Conservation (phyloP, 2,329 filamentous ascomycete species). For the Stachybotrys elegans region DNA sequence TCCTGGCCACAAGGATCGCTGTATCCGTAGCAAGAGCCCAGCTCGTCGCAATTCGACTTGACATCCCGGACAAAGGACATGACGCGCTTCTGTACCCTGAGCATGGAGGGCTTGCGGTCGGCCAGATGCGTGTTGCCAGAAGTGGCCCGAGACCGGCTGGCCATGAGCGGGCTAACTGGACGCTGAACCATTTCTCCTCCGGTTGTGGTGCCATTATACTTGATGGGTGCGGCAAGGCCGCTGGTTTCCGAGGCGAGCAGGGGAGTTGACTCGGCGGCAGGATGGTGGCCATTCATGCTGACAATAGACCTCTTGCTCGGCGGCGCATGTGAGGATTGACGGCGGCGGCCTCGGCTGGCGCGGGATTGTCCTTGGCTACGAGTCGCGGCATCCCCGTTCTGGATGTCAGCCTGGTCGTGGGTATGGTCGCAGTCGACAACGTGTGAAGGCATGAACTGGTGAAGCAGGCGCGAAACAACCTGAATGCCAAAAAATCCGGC, state of each 20-base stretch:
- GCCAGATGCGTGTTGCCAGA: constrained; percentile 22
- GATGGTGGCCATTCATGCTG: constrained; percentile 13
- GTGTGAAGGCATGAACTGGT: constrained; percentile 70
- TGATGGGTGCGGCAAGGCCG: constrained; percentile 17
- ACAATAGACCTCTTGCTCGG: constrained; percentile 12
- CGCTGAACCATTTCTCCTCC: constrained; percentile 23
- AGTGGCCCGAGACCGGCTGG: constrained; percentile 18
- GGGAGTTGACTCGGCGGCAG: constrained; percentile 42
- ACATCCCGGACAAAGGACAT: constrained; percentile 62
- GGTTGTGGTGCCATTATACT: constrained; percentile 22
- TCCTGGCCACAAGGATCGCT: constrained; percentile 61
- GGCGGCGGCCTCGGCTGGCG: constrained; percentile 24
- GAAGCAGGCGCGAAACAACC: constrained; percentile 64
- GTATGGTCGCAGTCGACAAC: constrained; percentile 76
- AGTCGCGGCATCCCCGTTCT: constrained; percentile 18
- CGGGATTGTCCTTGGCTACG: constrained; percentile 22
- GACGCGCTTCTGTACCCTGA: constrained; percentile 49
- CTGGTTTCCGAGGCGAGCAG: constrained; percentile 32
- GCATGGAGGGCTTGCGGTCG: constrained; percentile 48
- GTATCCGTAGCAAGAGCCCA: constrained; percentile 59
- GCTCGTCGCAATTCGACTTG: constrained; percentile 57
- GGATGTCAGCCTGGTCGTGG: constrained; percentile 50
- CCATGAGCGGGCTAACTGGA: constrained; percentile 15
- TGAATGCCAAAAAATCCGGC: constrained; percentile 73
- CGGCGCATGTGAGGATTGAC: constrained; percentile 19